Percentiles rank a stretch among this genome's conserved stretches.
These are phyloP conservation scores for Penicillium sp. DNA, from an alignment of 2,329 filamentous ascomycete genomes.

Conservation along the genomic window DNA sequence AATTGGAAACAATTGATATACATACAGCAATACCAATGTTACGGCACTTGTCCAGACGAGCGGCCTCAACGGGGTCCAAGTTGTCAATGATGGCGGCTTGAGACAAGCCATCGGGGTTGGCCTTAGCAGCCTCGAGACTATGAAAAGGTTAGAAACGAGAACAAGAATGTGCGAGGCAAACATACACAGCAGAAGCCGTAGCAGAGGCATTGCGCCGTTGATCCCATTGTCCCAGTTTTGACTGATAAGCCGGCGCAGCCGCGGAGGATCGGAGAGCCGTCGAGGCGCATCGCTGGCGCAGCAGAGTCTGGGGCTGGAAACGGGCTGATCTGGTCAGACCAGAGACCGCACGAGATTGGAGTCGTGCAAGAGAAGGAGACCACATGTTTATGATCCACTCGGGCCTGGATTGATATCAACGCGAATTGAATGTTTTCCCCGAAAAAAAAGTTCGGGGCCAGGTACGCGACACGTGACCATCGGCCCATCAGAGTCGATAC, in stretches of 20 bases:
- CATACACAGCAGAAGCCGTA: conserved; percentile 49
- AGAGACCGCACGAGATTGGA: conserved; percentile 41
- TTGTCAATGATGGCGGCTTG: conserved; percentile 74
- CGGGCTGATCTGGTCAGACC: conserved; percentile 39
- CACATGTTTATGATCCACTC: conserved; percentile 39
- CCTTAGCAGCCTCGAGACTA: conserved; percentile 59
- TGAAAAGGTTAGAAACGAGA: conserved; percentile 8
- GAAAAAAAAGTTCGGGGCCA: conserved; percentile 43
- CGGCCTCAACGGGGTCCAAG: conserved; percentile 76
- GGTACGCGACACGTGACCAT: conserved; percentile 37
- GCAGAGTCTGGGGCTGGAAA: conserved; percentile 37
- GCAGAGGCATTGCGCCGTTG: conserved; percentile 47
- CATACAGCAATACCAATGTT: conserved; percentile 97
- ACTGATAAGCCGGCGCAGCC: conserved; percentile 37
- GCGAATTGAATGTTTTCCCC: conserved; percentile 27
- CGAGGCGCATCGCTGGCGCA: conserved; percentile 43
- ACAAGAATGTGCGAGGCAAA: neutral
- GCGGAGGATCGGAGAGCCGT: conserved; percentile 38
- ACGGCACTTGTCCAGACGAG: conserved; percentile 76
- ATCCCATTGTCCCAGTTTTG: conserved; percentile 43
- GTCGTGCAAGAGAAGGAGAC: conserved; percentile 44
- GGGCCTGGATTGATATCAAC: conserved; percentile 29
- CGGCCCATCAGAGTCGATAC: conserved; percentile 21
- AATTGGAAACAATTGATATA: conserved; percentile 11
- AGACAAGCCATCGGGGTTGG: conserved; percentile 58